A percentile compares a stretch with the other conserved stretches of the same genome.
These are phyloP conservation scores for Sugiyamaella japonica DNA, from an alignment of 1,139 yeast genomes.

Conservation along the genomic window DNA sequence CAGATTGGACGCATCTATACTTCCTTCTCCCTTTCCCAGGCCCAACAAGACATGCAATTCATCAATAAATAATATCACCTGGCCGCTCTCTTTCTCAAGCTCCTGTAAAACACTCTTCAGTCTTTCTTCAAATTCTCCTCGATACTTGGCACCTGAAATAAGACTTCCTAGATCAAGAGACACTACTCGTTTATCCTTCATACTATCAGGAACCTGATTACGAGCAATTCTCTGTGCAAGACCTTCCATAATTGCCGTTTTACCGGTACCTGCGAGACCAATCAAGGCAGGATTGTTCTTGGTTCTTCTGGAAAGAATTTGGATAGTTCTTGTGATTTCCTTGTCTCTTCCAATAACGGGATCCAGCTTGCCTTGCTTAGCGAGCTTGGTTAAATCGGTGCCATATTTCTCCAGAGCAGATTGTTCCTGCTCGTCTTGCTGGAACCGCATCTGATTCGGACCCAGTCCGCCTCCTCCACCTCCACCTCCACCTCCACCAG, in stretches of 20 bases:
- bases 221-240: conserved; percentile 87
- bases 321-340: conserved; percentile 89
- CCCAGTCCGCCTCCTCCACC: conserved; percentile 12
- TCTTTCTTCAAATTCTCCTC: conserved; percentile 95
- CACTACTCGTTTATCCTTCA: conserved; percentile 79
- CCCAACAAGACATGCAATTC: conserved; percentile 91
- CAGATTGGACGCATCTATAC: conserved; percentile 92
- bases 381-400: conserved; percentile 82
- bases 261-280: conserved; percentile 98
- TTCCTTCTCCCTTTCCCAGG: conserved; percentile 91
- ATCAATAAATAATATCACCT: conserved; percentile 82
- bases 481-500: conserved; percentile 5
- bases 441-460: conserved; percentile 22
- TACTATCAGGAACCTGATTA: conserved; percentile 92
- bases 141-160: conserved; percentile 89
- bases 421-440: conserved; percentile 50
- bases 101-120: conserved; percentile 81
- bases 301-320: conserved; percentile 85
- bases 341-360: conserved; percentile 98
- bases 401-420: conserved; percentile 84
- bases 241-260: conserved; percentile 95
- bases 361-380: conserved; percentile 86
- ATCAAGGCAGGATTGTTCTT: conserved; percentile 92
- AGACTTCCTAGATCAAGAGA: conserved; percentile 86
- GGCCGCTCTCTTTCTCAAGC: conserved; percentile 78